Evolutionary conservation across 441 rosid genomes (phyloP).

Genomic region (Heliophila coronopifolia): DNA sequence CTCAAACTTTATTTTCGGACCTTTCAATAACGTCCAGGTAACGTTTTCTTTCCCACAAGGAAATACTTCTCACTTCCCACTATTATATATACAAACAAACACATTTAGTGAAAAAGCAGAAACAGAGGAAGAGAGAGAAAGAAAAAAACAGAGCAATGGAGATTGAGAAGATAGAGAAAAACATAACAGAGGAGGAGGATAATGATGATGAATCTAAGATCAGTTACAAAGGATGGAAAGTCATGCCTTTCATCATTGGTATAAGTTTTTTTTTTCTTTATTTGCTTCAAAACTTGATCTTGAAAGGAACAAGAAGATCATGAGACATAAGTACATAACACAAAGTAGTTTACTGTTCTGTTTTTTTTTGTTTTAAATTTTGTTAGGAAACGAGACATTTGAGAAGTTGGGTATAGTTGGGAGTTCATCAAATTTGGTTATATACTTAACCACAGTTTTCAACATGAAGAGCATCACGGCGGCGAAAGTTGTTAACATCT

Average conservation of each 20-base stretch:
- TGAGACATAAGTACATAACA: not conserved
- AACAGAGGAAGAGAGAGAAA: conserved; percentile 1
- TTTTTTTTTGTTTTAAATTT: not conserved
- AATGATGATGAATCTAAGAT: conserved; percentile 35
- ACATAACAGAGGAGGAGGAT: conserved; percentile 4
- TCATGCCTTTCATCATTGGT: conserved; percentile 69
- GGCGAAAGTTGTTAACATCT: conserved; percentile 46
- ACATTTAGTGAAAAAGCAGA: not conserved
- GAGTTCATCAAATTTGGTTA: conserved; percentile 43
- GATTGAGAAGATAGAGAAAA: conserved; percentile 33
- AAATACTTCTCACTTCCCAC: conserved; percentile 17
- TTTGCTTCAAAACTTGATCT: not conserved
- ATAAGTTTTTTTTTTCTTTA: not conserved
- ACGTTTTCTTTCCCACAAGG: not conserved
- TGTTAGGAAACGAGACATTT: conserved; percentile 63
- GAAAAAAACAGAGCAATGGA: conserved; percentile 20
- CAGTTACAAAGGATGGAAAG: conserved; percentile 49
- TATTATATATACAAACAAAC: conserved; percentile 1
- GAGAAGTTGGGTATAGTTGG: conserved; percentile 74
- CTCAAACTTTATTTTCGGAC: conserved; percentile 19
- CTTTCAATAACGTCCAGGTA: conserved; percentile 4
- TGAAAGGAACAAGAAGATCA: not conserved
- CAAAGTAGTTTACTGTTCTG: not conserved
- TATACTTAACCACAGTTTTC: conserved; percentile 59
- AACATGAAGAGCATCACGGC: conserved; percentile 65